Evolutionary conservation across 2,329 filamentous ascomycete genomes (phyloP).

Genomic region (Colletotrichum chlorophyti): DNA sequence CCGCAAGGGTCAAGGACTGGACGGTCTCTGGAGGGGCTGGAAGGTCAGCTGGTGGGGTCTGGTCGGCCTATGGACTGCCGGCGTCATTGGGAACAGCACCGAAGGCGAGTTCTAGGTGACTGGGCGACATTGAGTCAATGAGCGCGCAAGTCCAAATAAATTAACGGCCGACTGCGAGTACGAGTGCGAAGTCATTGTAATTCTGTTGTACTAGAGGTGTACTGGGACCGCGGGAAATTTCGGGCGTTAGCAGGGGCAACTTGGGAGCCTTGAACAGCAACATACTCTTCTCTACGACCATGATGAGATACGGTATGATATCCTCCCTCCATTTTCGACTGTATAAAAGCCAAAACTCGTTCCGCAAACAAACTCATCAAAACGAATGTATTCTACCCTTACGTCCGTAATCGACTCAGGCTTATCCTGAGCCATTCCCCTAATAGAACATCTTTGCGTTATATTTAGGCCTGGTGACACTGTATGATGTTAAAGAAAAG

Average conservation of each 20-base stretch:
- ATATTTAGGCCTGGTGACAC: constrained; percentile 10
- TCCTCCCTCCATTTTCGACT: constrained; percentile 39
- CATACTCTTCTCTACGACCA: constrained; percentile 45
- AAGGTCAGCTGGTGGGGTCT: constrained; percentile 81
- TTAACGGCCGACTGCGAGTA: background rate
- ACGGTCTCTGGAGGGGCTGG: constrained; percentile 77
- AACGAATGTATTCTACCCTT: background rate
- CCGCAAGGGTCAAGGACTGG: constrained; percentile 69
- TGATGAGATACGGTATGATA: constrained; percentile 52
- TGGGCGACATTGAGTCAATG: no score
- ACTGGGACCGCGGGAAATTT: constrained; percentile 12
- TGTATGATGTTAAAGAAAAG: constrained; percentile 2
- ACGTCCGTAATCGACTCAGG: background rate
- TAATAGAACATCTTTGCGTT: constrained; percentile 18
- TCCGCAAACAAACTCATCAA: background rate
- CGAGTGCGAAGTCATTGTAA: constrained; percentile 1
- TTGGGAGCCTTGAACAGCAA: constrained; percentile 9
- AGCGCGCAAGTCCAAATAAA: no score
- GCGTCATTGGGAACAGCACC: constrained; percentile 66
- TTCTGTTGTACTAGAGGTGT: constrained; percentile 24
- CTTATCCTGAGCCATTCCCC: constrained; percentile 11
- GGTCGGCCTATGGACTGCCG: constrained; percentile 76
- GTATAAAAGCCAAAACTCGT: constrained; percentile 18
- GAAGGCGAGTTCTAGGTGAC: constrained; percentile 63
- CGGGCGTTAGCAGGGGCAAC: constrained; percentile 1